phyloP scores from a whole-genome alignment of 768 basidiomycete genomes.

The Boletellus emodensis region DNA sequence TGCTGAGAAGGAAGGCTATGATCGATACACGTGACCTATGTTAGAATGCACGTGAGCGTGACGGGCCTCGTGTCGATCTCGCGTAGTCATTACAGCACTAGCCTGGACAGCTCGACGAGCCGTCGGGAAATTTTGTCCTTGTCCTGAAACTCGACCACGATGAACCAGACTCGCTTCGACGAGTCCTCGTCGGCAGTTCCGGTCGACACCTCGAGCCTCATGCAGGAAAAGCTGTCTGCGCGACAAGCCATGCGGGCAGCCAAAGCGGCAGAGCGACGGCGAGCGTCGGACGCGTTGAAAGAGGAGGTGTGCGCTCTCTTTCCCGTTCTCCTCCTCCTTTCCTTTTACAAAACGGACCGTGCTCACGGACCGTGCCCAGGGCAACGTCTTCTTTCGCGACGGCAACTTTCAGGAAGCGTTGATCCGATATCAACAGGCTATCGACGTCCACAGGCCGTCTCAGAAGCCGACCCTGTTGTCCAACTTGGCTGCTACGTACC shows the following conservation, averaged over 20 bases:
- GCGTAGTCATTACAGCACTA: not conserved
- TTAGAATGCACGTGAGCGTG: too few relatives aligned
- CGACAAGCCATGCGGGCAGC: conserved; percentile 15
- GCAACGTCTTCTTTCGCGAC: conserved; percentile 40
- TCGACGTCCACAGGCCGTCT: conserved; percentile 32
- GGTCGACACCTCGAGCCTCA: not conserved
- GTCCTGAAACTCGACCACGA: not conserved
- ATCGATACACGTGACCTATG: too few relatives aligned
- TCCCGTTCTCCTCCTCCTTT: not conserved
- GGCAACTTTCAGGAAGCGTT: conserved; percentile 37
- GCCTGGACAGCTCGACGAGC: not conserved
- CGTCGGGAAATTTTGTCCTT: not conserved
- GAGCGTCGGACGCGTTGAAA: conserved; percentile 26
- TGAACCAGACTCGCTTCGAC: not conserved
- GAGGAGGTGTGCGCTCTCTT: conserved; percentile 22
- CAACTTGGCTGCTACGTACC: conserved; percentile 41
- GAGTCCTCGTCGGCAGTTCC: not conserved
- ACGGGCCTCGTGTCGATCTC: not conserved
- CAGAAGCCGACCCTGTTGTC: conserved; percentile 34
- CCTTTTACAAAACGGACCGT: too few relatives aligned
- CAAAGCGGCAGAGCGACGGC: conserved; percentile 17
- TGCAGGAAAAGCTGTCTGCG: conserved; percentile 3
- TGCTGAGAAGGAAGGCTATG: too few relatives aligned
- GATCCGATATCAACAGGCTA: conserved; percentile 39
- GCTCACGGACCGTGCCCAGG: conserved; percentile 25